Base-by-base conservation (phyloP, 2,329 filamentous ascomycete genomes). In the Colletotrichum simmondsii region DNA sequence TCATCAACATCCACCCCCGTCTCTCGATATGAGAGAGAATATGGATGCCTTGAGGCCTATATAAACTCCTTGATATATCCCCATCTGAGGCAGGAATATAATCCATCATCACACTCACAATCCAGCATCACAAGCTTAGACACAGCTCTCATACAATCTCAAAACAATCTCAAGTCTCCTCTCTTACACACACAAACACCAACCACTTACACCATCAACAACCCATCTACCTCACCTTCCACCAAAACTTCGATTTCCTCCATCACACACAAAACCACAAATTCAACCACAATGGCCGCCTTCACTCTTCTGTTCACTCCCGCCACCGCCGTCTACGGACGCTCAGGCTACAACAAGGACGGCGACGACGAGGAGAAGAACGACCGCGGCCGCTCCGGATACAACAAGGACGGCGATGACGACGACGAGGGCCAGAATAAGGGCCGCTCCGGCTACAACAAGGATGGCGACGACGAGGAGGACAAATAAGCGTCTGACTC, bases 371-470 rank as follows among this genome's bases (percentile, higher is more conserved):
- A 79, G 57, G 76, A 78, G 70, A 49, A 49, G 42, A 74, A 74
- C 57, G 73, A 77, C 76, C 78, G 77, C 69, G 84, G 84, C 77
- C 84, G 84, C 76, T 81, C 79, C 63, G 83, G 83, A 68, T 84
- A 85, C 79, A 85, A 85, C 76, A 79, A 79, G 72, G 76, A 77
- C 71, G 79, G 77, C 76, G 79, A 80, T 63, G 80, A 81, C 69
- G 80, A 80, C 64, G 76, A 81, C 30, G 75, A 80, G 46, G 76
- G 79, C 73, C 72, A 79, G 75, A 80, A 83, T 80, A 81, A 83
- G 72, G 85, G 86, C 79, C 85, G 85, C 74, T 84, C 82, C 65
- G 85, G 85, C 75, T 87, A 87, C 82, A 87, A 87, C 83, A 85
- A 84, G 79, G 77, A 81, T 65, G 78, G 76, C 42, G 82, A 82